Conservation (phyloP, 495 filamentous ascomycete species). For the Pyrenopolyporus hunteri region DNA sequence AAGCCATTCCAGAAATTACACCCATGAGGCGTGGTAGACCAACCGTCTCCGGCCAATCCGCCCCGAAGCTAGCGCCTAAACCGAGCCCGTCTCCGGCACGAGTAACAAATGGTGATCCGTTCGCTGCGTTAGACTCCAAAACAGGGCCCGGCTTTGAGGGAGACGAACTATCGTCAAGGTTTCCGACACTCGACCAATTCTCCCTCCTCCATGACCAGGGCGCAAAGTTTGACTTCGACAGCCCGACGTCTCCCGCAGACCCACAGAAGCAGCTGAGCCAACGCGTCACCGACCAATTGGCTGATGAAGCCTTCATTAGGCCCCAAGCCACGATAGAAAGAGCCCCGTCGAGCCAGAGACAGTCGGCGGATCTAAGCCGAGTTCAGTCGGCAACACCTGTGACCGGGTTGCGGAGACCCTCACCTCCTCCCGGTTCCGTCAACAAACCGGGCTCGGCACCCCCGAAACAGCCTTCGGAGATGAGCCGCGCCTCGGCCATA, state of each 20-base stretch:
- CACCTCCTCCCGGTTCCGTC: conserved; percentile 33
- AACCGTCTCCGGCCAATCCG: conserved; percentile 55
- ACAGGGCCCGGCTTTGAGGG: conserved; percentile 54
- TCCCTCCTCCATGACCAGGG: conserved; percentile 85
- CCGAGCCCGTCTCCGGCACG: conserved; percentile 78
- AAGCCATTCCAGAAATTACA: conserved; percentile 84
- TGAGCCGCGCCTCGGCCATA: conserved; percentile 59
- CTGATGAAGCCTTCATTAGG: conserved; percentile 83
- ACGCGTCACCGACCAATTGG: conserved; percentile 80
- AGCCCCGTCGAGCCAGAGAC: conserved; percentile 39
- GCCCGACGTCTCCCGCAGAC: conserved; percentile 52
- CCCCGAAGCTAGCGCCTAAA: conserved; percentile 53
- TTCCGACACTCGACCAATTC: conserved; percentile 93
- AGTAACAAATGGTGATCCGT: conserved; percentile 79
- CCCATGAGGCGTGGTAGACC: conserved; percentile 94
- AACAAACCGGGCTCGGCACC: conserved; percentile 48
- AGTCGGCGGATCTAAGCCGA: conserved; percentile 44
- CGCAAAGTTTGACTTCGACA: conserved; percentile 86
- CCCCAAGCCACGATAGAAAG: conserved; percentile 45
- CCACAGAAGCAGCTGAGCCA: conserved; percentile 69
- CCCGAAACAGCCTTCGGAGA: conserved; percentile 45
- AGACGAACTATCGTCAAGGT: conserved; percentile 84
- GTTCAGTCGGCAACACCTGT: conserved; percentile 29
- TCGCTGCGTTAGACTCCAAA: conserved; percentile 81
- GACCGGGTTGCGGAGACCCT: conserved; percentile 22